phyloP scores from a whole-genome alignment of 768 basidiomycete species.

The Suillus occidentalis region DNA sequence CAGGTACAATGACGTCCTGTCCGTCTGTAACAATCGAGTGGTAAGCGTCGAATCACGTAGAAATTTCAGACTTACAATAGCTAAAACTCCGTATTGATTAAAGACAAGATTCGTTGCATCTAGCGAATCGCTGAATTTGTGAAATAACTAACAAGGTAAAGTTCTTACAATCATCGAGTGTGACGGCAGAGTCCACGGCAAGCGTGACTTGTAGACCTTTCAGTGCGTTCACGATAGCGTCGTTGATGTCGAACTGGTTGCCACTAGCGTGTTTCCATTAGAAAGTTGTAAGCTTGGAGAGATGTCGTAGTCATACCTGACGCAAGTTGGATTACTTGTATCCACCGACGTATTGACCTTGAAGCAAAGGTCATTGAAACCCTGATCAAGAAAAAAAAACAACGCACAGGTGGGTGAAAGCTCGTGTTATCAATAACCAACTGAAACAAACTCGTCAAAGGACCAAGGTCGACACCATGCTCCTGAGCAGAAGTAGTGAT shows the following conservation, averaged over 20 bases:
- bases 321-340: slow-evolving; percentile 51
- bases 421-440: slow-evolving; percentile 50
- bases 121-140: slow-evolving; percentile 21
- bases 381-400: neutral
- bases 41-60: slow-evolving; percentile 8
- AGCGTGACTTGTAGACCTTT: slow-evolving; percentile 60
- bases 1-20: slow-evolving; percentile 60
- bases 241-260: slow-evolving; percentile 59
- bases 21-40: slow-evolving; percentile 42
- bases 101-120: slow-evolving; percentile 59
- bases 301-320: slow-evolving; percentile 42
- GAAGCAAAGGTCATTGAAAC: neutral
- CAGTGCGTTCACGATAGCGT: slow-evolving; percentile 63
- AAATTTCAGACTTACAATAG: slow-evolving; percentile 39
- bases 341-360: slow-evolving; percentile 60
- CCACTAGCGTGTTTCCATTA: slow-evolving; percentile 42
- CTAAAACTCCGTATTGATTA: slow-evolving; percentile 56
- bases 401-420: slow-evolving; percentile 51
- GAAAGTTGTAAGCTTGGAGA: slow-evolving; percentile 1
- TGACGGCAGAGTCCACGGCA: slow-evolving; percentile 48
- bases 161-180: slow-evolving; percentile 64
- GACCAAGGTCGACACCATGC: slow-evolving; percentile 62
- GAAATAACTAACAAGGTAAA: neutral
- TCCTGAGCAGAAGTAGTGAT: slow-evolving; percentile 49
- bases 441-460: slow-evolving; percentile 54